Percentiles rank a stretch among this genome's conserved stretches.
These are phyloP conservation scores for Claviceps sorghi DNA, from an alignment of 2,329 filamentous ascomycete genomes.

Conservation along the genomic window DNA sequence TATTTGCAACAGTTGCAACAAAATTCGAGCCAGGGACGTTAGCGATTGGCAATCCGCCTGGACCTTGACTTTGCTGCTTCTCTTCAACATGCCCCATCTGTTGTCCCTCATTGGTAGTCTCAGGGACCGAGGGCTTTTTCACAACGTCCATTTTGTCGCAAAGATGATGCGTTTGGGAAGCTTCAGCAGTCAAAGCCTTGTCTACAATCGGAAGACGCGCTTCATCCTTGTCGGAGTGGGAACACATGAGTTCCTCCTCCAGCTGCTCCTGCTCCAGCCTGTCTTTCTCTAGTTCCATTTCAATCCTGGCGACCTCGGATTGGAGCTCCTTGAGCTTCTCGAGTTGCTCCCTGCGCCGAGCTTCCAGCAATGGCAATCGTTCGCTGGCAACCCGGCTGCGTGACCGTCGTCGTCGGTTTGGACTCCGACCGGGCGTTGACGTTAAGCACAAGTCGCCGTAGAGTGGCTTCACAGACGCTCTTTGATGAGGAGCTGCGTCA, in stretches of 20 bases:
- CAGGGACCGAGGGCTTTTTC: background rate
- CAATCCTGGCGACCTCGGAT: slow-evolving; percentile 31
- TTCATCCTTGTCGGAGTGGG: slow-evolving; percentile 9
- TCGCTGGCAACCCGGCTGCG: slow-evolving; percentile 22
- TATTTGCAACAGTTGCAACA: background rate
- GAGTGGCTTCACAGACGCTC: background rate
- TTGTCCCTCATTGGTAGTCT: background rate
- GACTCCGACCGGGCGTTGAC: background rate
- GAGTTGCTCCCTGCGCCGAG: slow-evolving; percentile 24
- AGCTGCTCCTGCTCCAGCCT: slow-evolving; percentile 20
- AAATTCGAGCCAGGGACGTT: background rate
- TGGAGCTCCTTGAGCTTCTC: slow-evolving; percentile 31
- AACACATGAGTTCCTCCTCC: slow-evolving; percentile 13
- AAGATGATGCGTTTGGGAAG: background rate
- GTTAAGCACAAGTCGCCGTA: background rate
- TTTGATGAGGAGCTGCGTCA: slow-evolving; percentile 6
- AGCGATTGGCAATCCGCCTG: background rate
- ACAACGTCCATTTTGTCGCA: background rate
- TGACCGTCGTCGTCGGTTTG: slow-evolving; percentile 9
- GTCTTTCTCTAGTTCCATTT: slow-evolving; percentile 31
- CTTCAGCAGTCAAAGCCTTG: background rate
- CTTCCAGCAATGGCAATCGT: slow-evolving; percentile 22
- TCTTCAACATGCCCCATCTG: background rate
- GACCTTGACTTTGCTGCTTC: background rate
- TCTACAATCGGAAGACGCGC: background rate